Conservation (phyloP, 306 rosid genomes). For the Quillaja saponaria region DNA sequence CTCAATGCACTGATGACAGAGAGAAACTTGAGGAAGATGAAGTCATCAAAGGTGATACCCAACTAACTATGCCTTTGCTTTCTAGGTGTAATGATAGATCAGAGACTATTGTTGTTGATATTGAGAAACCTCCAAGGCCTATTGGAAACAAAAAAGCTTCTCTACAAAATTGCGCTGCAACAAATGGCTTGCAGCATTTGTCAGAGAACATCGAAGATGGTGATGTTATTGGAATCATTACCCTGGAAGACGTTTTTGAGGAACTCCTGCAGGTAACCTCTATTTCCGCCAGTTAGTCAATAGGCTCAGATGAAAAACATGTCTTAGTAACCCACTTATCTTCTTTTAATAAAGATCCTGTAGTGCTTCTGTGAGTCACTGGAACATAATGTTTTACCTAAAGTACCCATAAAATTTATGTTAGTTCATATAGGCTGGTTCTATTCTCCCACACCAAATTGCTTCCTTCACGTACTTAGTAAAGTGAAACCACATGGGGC, state of each 20-base stretch:
- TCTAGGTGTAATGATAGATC: no score
- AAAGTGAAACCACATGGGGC: no score
- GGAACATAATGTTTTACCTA: no score
- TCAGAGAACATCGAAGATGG: slow-evolving; percentile 80
- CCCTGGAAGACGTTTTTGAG: slow-evolving; percentile 96
- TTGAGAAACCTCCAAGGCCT: slow-evolving; percentile 57
- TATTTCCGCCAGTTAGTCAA: no score
- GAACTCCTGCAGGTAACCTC: slow-evolving; percentile 85
- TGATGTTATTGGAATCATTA: slow-evolving; percentile 93
- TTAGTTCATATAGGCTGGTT: no score
- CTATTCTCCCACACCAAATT: no score
- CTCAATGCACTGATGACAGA: slow-evolving; percentile 44
- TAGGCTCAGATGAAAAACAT: no score
- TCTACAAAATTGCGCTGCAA: slow-evolving; percentile 40
- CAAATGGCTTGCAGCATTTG: slow-evolving; percentile 36
- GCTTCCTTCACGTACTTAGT: no score
- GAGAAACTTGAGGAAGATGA: slow-evolving; percentile 49
- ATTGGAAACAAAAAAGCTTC: slow-evolving; percentile 36
- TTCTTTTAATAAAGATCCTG: no score
- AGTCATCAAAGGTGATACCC: slow-evolving; percentile 35
- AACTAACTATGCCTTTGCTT: slow-evolving; percentile 72
- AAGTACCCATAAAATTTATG: no score
- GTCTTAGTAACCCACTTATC: no score
- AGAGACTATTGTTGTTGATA: slow-evolving; percentile 66
- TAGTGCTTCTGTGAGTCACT: no score